Percentiles rank a stretch among this genome's conserved stretches.
Conservation (phyloP, 2,329 filamentous ascomycete species). For the Curvularia spicifera region DNA sequence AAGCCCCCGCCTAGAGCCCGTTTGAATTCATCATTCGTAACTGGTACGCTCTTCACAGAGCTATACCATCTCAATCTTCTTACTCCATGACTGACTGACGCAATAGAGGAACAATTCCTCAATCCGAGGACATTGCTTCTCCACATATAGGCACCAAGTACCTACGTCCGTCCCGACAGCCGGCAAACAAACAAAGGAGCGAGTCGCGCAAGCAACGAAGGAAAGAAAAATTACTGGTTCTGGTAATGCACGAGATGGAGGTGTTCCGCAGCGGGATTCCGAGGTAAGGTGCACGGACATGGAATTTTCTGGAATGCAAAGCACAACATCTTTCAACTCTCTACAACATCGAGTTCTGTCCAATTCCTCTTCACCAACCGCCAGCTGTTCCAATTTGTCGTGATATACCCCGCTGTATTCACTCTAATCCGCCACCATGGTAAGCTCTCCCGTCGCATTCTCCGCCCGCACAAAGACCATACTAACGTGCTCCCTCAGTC, state of each 20-base stretch:
- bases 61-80: conserved; percentile 31
- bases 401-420: conserved; percentile 21
- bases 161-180: background rate
- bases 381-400: conserved; percentile 17
- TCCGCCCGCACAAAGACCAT: conserved; percentile 2
- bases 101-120: conserved; percentile 40
- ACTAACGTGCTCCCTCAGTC: conserved; percentile 34
- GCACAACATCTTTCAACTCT: conserved; percentile 16
- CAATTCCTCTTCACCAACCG: conserved; percentile 16
- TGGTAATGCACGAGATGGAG: conserved; percentile 17
- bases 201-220: background rate
- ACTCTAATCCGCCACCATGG: conserved; percentile 25
- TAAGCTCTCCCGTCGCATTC: conserved; percentile 13
- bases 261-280: conserved; percentile 18
- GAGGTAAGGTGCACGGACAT: conserved; percentile 25
- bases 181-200: background rate
- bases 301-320: conserved; percentile 25
- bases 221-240: conserved; percentile 13
- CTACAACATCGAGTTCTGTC: conserved; percentile 3
- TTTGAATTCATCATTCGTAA: conserved; percentile 38
- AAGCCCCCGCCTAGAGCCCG: conserved; percentile 22
- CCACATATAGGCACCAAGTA: conserved; percentile 43
- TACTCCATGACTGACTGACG: conserved; percentile 17
- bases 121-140: conserved; percentile 42
- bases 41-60: conserved; percentile 27